phyloP scores from a whole-genome alignment of 768 basidiomycete species.

The Tylopilus plumbeoviolaceoides region DNA sequence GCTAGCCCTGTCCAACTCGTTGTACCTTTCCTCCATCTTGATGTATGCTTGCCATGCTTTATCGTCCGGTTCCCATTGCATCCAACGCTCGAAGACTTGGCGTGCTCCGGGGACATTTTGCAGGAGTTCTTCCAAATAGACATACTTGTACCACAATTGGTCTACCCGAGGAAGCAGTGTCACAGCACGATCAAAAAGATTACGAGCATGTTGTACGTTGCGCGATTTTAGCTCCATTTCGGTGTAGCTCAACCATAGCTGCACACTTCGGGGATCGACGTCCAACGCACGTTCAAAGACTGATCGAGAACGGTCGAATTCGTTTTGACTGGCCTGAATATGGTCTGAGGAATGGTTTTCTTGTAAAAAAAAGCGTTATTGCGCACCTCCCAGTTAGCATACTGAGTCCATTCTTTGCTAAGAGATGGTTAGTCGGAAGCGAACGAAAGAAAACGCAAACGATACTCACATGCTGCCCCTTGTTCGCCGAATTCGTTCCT shows the following conservation, averaged over 20 bases:
- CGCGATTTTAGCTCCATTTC: slow-evolving; percentile 98
- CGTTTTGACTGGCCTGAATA: slow-evolving; percentile 84
- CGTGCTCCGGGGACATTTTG: slow-evolving; percentile 95
- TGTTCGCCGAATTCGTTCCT: slow-evolving; percentile 79
- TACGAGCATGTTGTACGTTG: slow-evolving; percentile 95
- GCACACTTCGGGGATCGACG: slow-evolving; percentile 85
- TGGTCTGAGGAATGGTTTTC: slow-evolving; percentile 1
- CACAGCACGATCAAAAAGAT: slow-evolving; percentile 95
- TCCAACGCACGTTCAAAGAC: slow-evolving; percentile 97
- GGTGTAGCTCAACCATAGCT: slow-evolving; percentile 91
- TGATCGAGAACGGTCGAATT: slow-evolving; percentile 91
- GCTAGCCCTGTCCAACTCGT: slow-evolving; percentile 88
- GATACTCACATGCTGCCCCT: slow-evolving; percentile 70
- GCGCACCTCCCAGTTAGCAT: slow-evolving; percentile 80
- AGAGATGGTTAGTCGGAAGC: not conserved
- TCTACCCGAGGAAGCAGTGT: slow-evolving; percentile 95
- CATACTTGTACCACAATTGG: slow-evolving; percentile 99
- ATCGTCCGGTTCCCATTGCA: slow-evolving; percentile 99
- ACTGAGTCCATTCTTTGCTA: slow-evolving; percentile 85
- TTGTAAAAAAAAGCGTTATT: not conserved
- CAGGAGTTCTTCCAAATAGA: slow-evolving; percentile 95
- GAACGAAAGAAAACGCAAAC: not conserved
- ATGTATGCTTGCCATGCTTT: slow-evolving; percentile 99
- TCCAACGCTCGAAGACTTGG: slow-evolving; percentile 98
- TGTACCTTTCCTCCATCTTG: slow-evolving; percentile 93